These are phyloP conservation scores for Fusarium solani-melongenae DNA, from an alignment of 2,329 filamentous ascomycete genomes.

Conservation along the genomic window DNA sequence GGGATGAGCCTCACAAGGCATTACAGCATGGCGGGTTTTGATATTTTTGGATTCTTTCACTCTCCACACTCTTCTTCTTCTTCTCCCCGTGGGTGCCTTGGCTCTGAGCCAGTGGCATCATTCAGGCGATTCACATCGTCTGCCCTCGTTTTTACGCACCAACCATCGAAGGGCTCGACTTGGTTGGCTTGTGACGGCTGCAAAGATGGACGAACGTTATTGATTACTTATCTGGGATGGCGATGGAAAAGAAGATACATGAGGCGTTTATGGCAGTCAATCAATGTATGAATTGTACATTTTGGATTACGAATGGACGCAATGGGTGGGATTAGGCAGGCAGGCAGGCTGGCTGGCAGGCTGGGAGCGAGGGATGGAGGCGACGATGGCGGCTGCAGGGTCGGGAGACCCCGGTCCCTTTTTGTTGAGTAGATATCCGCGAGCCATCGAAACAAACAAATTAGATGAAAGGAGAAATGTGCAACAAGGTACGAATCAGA, in stretches of 20 bases:
- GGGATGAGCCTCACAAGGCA: constrained; percentile 33
- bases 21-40: constrained; percentile 39
- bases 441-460: constrained; percentile 33
- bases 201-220: constrained; percentile 37
- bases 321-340: constrained; percentile 22
- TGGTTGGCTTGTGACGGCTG: constrained; percentile 40
- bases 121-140: constrained; percentile 22
- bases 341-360: constrained; percentile 1
- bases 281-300: constrained; percentile 24
- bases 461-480: constrained; percentile 33
- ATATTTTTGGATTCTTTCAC: constrained; percentile 37
- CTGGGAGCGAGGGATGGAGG: constrained; percentile 1
- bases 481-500: constrained; percentile 23
- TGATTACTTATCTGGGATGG: constrained; percentile 37
- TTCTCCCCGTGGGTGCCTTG: constrained; percentile 21
- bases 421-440: constrained; percentile 39
- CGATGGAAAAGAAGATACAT: constrained; percentile 38
- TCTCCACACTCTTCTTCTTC: constrained; percentile 34
- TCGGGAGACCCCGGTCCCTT: constrained; percentile 13
- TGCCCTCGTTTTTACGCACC: constrained; percentile 33
- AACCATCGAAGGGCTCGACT: constrained; percentile 43
- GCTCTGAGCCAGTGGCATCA: constrained; percentile 13
- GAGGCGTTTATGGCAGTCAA: constrained; percentile 39
- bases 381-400: constrained; percentile 36
- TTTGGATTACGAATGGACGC: constrained; percentile 20